Evolutionary conservation across 495 filamentous ascomycete species (phyloP).

Genomic region (Daldinia vernicosa): DNA sequence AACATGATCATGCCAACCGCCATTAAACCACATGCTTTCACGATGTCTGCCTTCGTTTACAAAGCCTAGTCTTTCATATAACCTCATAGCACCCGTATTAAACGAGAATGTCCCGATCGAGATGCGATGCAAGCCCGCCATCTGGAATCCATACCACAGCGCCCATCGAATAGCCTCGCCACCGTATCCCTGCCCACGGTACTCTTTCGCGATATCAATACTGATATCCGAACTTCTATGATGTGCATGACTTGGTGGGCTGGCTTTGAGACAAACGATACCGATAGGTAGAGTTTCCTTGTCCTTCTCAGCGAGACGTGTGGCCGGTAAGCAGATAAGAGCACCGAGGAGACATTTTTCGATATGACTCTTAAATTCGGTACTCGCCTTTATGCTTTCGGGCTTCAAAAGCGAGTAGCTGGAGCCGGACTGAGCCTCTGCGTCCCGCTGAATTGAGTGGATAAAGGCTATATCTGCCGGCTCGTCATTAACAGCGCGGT

Average conservation of each 20-base stretch:
- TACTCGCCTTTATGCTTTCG: background rate
- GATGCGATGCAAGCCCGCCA: slow-evolving; percentile 59
- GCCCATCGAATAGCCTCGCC: slow-evolving; percentile 62
- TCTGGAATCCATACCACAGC: slow-evolving; percentile 58
- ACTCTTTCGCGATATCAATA: slow-evolving; percentile 22
- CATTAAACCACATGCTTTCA: background rate
- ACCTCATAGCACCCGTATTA: slow-evolving; percentile 53
- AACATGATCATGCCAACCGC: background rate
- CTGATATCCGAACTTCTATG: background rate
- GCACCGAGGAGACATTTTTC: background rate
- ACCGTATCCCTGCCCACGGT: slow-evolving; percentile 62
- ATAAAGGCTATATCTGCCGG: background rate
- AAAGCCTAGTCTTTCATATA: slow-evolving; percentile 54
- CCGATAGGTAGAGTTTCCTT: background rate
- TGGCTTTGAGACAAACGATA: background rate
- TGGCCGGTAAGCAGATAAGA: background rate
- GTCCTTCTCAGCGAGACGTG: background rate
- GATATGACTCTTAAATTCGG: background rate
- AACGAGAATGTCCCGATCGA: slow-evolving; percentile 52
- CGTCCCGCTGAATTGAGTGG: background rate
- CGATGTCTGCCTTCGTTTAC: background rate
- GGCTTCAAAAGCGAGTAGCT: background rate
- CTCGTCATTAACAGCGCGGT: background rate
- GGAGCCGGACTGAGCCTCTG: background rate
- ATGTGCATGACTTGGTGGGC: background rate